Conservation (phyloP, 2,329 filamentous ascomycete genomes). For the Claviceps digitariae region DNA sequence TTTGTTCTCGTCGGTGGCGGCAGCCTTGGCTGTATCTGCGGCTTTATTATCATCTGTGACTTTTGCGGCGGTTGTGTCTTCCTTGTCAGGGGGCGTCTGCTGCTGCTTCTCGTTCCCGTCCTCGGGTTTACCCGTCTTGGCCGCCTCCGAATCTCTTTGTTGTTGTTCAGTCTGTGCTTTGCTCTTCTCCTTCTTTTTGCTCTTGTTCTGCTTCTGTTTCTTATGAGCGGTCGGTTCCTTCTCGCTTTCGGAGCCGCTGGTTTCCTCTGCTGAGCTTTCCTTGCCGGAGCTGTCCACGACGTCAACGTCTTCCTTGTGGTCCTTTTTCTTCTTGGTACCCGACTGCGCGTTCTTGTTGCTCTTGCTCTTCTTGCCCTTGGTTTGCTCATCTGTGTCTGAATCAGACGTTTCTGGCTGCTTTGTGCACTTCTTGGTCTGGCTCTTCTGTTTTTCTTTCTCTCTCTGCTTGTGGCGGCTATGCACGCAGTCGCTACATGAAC, state of each 20-base stretch:
- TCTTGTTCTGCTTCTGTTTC: not conserved
- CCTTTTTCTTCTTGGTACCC: conserved; percentile 10
- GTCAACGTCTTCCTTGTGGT: conserved; percentile 8
- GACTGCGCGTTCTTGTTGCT: conserved; percentile 7
- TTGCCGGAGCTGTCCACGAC: conserved; percentile 9
- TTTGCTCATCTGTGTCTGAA: conserved; percentile 8
- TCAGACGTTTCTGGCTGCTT: conserved; percentile 2
- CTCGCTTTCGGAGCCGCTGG: conserved; percentile 8
- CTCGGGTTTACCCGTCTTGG: conserved; percentile 4
- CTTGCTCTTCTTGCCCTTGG: conserved; percentile 10
- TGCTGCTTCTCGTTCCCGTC: conserved; percentile 1
- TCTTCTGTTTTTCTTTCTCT: conserved; percentile 2
- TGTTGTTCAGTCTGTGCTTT: conserved; percentile 2
- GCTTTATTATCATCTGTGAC: conserved; percentile 4
- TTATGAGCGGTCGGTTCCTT: not conserved
- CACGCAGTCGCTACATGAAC: conserved; percentile 14
- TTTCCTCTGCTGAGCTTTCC: conserved; percentile 10
- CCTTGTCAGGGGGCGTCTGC: not conserved
- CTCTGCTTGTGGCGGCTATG: conserved; percentile 7
- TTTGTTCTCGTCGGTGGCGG: conserved; percentile 8
- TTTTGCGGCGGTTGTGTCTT: conserved; percentile 3
- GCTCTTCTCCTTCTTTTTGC: conserved; percentile 6
- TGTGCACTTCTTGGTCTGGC: conserved; percentile 3
- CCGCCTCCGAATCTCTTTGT: conserved; percentile 9
- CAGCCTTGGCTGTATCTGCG: conserved; percentile 1